Conservation (phyloP, 257 asterid species). For the Hygrophila difformis region DNA sequence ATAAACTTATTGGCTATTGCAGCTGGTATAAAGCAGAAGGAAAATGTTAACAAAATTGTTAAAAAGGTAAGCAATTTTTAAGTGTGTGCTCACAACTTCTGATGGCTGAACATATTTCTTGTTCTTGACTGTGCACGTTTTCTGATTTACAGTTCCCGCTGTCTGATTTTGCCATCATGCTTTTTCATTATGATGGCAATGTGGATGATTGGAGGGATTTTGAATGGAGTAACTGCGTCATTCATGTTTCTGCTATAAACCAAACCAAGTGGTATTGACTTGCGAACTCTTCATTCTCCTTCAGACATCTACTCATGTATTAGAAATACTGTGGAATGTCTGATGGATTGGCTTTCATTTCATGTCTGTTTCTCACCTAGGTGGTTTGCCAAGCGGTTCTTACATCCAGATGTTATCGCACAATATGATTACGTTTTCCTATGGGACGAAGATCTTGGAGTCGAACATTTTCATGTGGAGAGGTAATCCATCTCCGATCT, state of each 20-base stretch:
- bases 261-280: slow-evolving; percentile 66
- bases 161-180: slow-evolving; percentile 46
- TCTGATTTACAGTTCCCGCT: slow-evolving; percentile 40
- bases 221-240: slow-evolving; percentile 47
- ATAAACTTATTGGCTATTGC: slow-evolving; percentile 68
- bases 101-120: background rate
- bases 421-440: slow-evolving; percentile 56
- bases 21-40: slow-evolving; percentile 65
- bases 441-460: slow-evolving; percentile 91
- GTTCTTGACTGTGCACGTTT: slow-evolving; percentile 3
- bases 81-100: background rate
- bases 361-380: slow-evolving; percentile 24
- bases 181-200: slow-evolving; percentile 72
- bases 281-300: background rate
- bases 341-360: background rate
- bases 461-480: slow-evolving; percentile 49
- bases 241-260: slow-evolving; percentile 59
- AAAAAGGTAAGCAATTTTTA: slow-evolving; percentile 38
- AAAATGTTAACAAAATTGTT: slow-evolving; percentile 50
- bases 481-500: slow-evolving; percentile 30
- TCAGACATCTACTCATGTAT: background rate
- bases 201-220: slow-evolving; percentile 65
- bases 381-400: slow-evolving; percentile 90
- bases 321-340: slow-evolving; percentile 1
- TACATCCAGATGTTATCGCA: slow-evolving; percentile 69